phyloP scores from a whole-genome alignment of 179 eudicot species.

The Patellifolia procumbens region DNA sequence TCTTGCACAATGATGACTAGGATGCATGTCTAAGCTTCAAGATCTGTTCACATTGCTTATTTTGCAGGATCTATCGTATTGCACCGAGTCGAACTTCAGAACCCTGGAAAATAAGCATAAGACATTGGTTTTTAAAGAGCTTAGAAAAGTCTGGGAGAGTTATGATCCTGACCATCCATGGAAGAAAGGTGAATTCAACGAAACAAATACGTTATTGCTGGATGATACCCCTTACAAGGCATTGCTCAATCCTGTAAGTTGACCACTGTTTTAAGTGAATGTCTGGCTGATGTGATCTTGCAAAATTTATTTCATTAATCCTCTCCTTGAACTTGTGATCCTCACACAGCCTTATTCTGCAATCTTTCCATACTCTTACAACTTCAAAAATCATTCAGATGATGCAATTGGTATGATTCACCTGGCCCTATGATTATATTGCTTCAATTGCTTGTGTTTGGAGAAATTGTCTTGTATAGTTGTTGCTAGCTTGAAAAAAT shows the following conservation, averaged over 20 bases:
- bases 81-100: constrained; percentile 65
- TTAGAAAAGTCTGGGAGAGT: constrained; percentile 71
- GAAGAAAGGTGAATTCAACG: constrained; percentile 67
- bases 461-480: background rate
- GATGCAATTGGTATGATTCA: constrained; percentile 61
- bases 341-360: constrained; percentile 64
- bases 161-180: constrained; percentile 55
- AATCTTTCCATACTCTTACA: constrained; percentile 69
- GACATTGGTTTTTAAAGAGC: constrained; percentile 74
- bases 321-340: constrained; percentile 18
- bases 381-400: constrained; percentile 56
- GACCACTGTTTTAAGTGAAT: constrained; percentile 12
- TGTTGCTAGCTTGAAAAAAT: background rate
- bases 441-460: background rate
- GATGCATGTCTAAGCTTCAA: background rate
- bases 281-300: background rate
- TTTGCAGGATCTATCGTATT: constrained; percentile 69
- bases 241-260: constrained; percentile 84
- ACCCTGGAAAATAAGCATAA: constrained; percentile 77
- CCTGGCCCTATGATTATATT: background rate
- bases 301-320: background rate
- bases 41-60: constrained; percentile 14
- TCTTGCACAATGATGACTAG: background rate
- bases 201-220: constrained; percentile 75
- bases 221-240: constrained; percentile 99